Evolutionary conservation across 805 yeast genomes (phyloP).

Genomic region (Monosporozyma siamensis): DNA sequence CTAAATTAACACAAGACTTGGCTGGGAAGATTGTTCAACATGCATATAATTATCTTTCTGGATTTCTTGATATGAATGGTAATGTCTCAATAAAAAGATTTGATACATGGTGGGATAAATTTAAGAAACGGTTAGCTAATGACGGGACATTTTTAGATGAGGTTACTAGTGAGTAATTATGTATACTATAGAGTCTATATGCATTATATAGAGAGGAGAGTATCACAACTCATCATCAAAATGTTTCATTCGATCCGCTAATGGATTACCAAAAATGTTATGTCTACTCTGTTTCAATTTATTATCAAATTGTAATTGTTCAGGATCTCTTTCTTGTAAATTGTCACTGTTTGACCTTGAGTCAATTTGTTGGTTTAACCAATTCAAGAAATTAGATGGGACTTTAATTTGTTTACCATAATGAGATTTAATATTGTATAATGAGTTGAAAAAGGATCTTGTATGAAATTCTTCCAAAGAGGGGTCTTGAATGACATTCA

Average conservation of each 20-base stretch:
- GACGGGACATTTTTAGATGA: conserved; percentile 76
- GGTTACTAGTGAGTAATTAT: conserved; percentile 19
- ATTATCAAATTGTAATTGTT: conserved; percentile 30
- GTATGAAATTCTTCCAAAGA: conserved; percentile 34
- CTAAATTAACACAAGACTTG: conserved; percentile 44
- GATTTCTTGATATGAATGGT: conserved; percentile 74
- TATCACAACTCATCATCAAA: conserved; percentile 10
- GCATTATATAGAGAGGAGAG: too few relatives aligned
- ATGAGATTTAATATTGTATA: conserved; percentile 30
- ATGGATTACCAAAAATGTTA: conserved; percentile 66
- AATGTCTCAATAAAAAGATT: conserved; percentile 81
- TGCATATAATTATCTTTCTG: conserved; percentile 83
- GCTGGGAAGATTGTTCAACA: conserved; percentile 86
- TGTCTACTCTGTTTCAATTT: conserved; percentile 46
- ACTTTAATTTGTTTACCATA: conserved; percentile 27
- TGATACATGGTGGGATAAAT: conserved; percentile 93
- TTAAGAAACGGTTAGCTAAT: conserved; percentile 60
- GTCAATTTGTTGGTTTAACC: conserved; percentile 48
- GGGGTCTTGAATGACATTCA: conserved; percentile 20
- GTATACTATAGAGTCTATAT: neutral
- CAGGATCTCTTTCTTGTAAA: conserved; percentile 25
- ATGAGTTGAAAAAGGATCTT: conserved; percentile 34
- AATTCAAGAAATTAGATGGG: conserved; percentile 42
- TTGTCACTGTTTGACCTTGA: conserved; percentile 21
- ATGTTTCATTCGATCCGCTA: conserved; percentile 52